Percentiles rank a stretch among this genome's conserved stretches.
Evolutionary conservation across 805 yeast genomes (phyloP).

Genomic region (Torulaspora quercuum): DNA sequence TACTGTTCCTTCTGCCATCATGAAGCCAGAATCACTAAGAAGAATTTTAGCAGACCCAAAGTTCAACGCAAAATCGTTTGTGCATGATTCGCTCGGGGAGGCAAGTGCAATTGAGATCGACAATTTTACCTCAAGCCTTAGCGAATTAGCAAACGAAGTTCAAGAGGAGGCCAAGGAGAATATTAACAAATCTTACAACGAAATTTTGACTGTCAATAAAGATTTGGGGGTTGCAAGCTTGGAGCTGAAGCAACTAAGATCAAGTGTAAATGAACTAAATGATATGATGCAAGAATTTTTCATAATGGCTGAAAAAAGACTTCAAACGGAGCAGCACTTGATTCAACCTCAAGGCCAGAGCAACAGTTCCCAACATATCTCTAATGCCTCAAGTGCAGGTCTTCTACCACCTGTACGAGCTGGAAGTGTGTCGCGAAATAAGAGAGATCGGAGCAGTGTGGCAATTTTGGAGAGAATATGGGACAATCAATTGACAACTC

Average conservation of each 20-base stretch:
- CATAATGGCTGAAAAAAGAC: conserved; percentile 55
- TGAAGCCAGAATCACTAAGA: conserved; percentile 29
- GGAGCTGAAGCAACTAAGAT: conserved; percentile 60
- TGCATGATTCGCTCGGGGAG: conserved; percentile 50
- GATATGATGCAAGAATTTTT: conserved; percentile 57
- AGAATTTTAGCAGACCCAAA: conserved; percentile 38
- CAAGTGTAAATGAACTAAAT: conserved; percentile 55
- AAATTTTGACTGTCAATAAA: conserved; percentile 54
- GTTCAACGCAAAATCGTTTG: conserved; percentile 49
- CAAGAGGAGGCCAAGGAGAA: conserved; percentile 55
- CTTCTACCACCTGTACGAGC: conserved; percentile 27
- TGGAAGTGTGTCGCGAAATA: conserved; percentile 15
- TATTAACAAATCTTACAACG: conserved; percentile 60
- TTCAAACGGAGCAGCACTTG: conserved; percentile 44
- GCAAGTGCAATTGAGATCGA: conserved; percentile 74
- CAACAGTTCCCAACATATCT: conserved; percentile 1
- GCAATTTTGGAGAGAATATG: conserved; percentile 74
- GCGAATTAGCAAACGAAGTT: conserved; percentile 47
- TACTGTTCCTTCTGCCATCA: conserved; percentile 11
- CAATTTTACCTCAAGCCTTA: conserved; percentile 56
- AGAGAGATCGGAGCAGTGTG: conserved; percentile 63
- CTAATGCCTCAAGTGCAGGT: conserved; percentile 13
- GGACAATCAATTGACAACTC: conserved; percentile 64
- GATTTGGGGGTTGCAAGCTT: conserved; percentile 62
- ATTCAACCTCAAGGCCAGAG: conserved; percentile 10